Conservation (phyloP, 2,329 filamentous ascomycete genomes). For the Metarhizium anisopliae region DNA sequence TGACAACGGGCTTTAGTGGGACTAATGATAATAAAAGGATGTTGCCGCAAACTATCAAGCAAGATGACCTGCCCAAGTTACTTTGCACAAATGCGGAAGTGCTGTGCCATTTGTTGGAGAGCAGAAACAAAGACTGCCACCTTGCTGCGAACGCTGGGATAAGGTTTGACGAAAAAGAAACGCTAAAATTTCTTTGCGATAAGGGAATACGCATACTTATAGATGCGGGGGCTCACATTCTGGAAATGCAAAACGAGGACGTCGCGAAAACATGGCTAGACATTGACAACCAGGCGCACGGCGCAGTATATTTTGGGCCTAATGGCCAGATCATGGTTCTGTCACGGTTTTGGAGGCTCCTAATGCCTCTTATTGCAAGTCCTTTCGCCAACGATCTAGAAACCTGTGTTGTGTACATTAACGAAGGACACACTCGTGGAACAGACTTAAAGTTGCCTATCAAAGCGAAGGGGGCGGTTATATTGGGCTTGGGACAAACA, state of each 20-base stretch:
- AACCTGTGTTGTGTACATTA: slow-evolving; percentile 55
- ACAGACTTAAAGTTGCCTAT: slow-evolving; percentile 54
- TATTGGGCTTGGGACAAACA: slow-evolving; percentile 51
- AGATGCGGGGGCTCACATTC: slow-evolving; percentile 61
- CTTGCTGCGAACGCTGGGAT: background rate
- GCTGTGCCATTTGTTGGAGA: slow-evolving; percentile 18
- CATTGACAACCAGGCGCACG: slow-evolving; percentile 4
- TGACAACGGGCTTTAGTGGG: slow-evolving; percentile 61
- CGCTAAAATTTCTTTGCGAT: background rate
- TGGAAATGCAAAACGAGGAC: slow-evolving; percentile 50
- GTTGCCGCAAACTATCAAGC: slow-evolving; percentile 51
- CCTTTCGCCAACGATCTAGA: slow-evolving; percentile 47
- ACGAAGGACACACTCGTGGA: slow-evolving; percentile 61
- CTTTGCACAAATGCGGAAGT: slow-evolving; percentile 56
- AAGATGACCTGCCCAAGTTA: slow-evolving; percentile 48
- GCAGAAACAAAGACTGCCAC: background rate
- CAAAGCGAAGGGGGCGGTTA: slow-evolving; percentile 54
- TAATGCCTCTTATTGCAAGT: slow-evolving; percentile 46
- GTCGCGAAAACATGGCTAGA: slow-evolving; percentile 46
- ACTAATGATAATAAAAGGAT: slow-evolving; percentile 57
- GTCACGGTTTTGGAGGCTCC: slow-evolving; percentile 34
- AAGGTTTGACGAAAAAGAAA: too few species aligned
- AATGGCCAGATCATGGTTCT: slow-evolving; percentile 38
- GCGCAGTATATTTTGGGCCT: slow-evolving; percentile 46
- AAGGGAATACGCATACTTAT: slow-evolving; percentile 31